Evolutionary conservation across 192 early-diverging fungal genomes (phyloP), one percentile per base, ranked within the genome.

Genomic region (Thamnidium elegans): DNA sequence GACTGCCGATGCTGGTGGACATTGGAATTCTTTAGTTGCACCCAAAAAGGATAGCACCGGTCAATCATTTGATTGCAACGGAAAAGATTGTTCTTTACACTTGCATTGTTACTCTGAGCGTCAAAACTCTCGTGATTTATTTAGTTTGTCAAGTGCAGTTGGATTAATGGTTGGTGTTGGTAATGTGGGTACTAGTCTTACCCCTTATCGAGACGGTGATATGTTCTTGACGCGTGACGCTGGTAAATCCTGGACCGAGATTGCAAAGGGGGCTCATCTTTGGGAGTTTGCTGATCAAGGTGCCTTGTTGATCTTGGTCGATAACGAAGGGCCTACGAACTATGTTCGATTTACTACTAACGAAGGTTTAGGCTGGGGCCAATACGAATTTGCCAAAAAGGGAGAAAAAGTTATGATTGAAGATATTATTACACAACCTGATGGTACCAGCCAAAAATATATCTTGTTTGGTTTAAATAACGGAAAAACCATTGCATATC

Each of bases 281-380:
- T 92, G 88, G 71, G 94, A 95, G 68, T 93, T 97, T 81, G 94
- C 93, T 20, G 94, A 97, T 65, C 92, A 94, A 60, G 97, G 97
- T 10, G 88, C 81, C 6, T 78, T 99, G 31, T 80, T 98, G 20
- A 62, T 99, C 17, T 54, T 95, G n/a, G 88, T 90, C 5, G 86
- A 91, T 52, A 93, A 98, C 65, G 90, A 94, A 55, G 82, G 82
- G 20, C 83, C 87, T 0, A 83, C 86, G 13, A 75, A 84, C 31
- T 70, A 76, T 23, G 63, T 92, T 43, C 66, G 65, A 47, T 89
- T 90, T 68, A 90, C 93, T 14, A 74, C 86, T 45, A 89, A 97
- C 70, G 90, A 89, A 58, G 97, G 94, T 45, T 46, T 75, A 0
- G 79, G 87, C 3, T 97, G 87, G 83, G 71, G 75, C 43, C 56